Evolutionary conservation across 1,284 basidiomycete genomes (phyloP), one percentile per base, ranked within the genome.

Genomic region (Ustilago lituana): DNA sequence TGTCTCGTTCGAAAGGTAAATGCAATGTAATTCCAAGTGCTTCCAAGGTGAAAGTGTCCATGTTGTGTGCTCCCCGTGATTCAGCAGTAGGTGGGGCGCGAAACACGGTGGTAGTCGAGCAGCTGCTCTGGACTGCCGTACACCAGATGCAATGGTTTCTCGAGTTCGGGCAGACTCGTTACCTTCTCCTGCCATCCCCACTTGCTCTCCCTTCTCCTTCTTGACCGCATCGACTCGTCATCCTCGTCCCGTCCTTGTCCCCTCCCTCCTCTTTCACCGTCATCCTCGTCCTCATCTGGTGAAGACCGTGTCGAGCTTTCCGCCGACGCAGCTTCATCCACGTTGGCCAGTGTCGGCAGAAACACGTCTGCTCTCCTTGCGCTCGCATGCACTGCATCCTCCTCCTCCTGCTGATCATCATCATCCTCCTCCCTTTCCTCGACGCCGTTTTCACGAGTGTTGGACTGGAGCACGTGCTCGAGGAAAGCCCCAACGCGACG

Each of bases 31-130:
- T 29, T 22, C 23, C n/a, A 20, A 33, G n/a, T n/a, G n/a, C n/a
- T n/a, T n/a, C n/a, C n/a, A n/a, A n/a, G n/a, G 15, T 17, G 17
- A 38, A 9, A 5, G 6, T 29, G 47, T 10, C 23, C 5, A 36
- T 15, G n/a, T 19, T 51, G 40, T 43, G 38, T 20, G 8, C 27
- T 3, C 6, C 29, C 11, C 26, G 26, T 29, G 7, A 3, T n/a
- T 56, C 40, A 77, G 41, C 74, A 77, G 43, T 78, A 78, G 10
- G 72, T 75, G 9, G 73, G 72, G 7, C 76, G 52, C 10, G 65
- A 69, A 3, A 77, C 76, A 10, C 76, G 54, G 41, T 77, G 74
- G 50, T 78, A 76, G 32, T 78, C 76, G 4, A 78, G 51, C 45
- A 78, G 47, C 41, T 78, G 76, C 9, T 76, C 74, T 4, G 73